Evolutionary conservation across 208 protist species (phyloP).

Genomic region (Crithidia expoeki): DNA sequence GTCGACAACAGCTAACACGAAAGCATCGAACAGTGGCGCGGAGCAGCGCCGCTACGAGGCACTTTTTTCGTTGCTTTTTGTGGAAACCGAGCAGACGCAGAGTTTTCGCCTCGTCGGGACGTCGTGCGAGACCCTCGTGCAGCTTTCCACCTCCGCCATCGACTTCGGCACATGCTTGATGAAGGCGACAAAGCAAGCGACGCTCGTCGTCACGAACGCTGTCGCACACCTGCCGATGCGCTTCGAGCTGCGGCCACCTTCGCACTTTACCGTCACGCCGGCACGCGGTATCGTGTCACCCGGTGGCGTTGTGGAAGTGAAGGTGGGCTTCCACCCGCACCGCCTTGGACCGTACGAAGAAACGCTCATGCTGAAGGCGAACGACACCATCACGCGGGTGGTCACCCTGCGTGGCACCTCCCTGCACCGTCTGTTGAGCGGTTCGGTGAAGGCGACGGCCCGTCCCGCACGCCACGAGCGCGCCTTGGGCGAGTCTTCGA

Average conservation of each 20-base stretch:
- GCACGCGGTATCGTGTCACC: slow-evolving; percentile 55
- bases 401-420: slow-evolving; percentile 59
- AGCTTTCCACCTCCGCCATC: slow-evolving; percentile 67
- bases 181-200: slow-evolving; percentile 56
- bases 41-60: slow-evolving; percentile 55
- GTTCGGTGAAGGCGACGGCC: not conserved
- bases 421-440: slow-evolving; percentile 20
- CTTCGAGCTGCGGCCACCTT: slow-evolving; percentile 69
- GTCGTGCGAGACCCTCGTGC: slow-evolving; percentile 68
- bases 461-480: slow-evolving; percentile 9
- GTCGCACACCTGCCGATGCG: slow-evolving; percentile 76
- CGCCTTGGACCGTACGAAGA: slow-evolving; percentile 79
- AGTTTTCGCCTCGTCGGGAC: slow-evolving; percentile 75
- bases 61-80: slow-evolving; percentile 80
- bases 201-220: slow-evolving; percentile 70
- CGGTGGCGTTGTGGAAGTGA: slow-evolving; percentile 43
- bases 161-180: slow-evolving; percentile 76
- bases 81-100: slow-evolving; percentile 88
- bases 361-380: slow-evolving; percentile 69
- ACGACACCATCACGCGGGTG: slow-evolving; percentile 53
- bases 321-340: slow-evolving; percentile 82
- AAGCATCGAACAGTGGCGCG: not conserved
- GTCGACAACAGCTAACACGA: not conserved
- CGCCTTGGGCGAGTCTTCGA: slow-evolving; percentile 27
- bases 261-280: slow-evolving; percentile 78